phyloP scores from a whole-genome alignment of 495 filamentous ascomycete genomes.

The Penicillium simplicissimum region DNA sequence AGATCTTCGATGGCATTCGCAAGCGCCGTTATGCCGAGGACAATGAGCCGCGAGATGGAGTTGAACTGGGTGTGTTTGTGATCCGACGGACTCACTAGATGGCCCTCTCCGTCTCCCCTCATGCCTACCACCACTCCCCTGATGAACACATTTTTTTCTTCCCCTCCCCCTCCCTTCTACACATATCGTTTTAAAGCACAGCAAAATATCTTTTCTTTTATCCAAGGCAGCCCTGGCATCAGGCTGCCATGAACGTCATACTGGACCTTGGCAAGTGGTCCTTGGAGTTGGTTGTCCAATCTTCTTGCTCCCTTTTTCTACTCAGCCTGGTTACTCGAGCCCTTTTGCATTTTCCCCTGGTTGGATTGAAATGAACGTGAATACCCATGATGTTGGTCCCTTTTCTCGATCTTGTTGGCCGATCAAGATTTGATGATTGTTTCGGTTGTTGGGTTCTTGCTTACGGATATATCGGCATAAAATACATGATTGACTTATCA shows the following conservation, averaged over 20 bases:
- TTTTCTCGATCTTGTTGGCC: conserved; percentile 32
- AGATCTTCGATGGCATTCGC: conserved; percentile 65
- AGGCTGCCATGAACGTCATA: conserved; percentile 23
- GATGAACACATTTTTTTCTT: conserved; percentile 17
- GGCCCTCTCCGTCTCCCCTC: neutral
- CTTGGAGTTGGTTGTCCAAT: conserved; percentile 21
- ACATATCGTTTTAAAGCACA: conserved; percentile 25
- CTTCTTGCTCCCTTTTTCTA: conserved; percentile 6
- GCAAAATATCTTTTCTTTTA: conserved; percentile 6
- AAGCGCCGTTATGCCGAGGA: conserved; percentile 47
- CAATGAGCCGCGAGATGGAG: conserved; percentile 46
- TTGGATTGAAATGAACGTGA: conserved; percentile 33
- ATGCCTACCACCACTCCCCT: neutral
- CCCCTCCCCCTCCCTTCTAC: conserved; percentile 12
- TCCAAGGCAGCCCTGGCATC: neutral
- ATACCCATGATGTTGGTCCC: conserved; percentile 39
- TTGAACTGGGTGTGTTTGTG: conserved; percentile 66
- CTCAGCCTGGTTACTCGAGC: conserved; percentile 15
- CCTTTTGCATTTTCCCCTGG: conserved; percentile 23
- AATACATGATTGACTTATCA: conserved; percentile 22
- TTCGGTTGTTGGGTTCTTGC: conserved; percentile 18
- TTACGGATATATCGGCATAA: conserved; percentile 25
- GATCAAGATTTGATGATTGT: conserved; percentile 30
- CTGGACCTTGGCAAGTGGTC: conserved; percentile 22
- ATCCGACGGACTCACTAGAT: conserved; percentile 51